Conservation (phyloP, 192 early-diverging fungal species). For the Linnemannia schmuckeri region DNA sequence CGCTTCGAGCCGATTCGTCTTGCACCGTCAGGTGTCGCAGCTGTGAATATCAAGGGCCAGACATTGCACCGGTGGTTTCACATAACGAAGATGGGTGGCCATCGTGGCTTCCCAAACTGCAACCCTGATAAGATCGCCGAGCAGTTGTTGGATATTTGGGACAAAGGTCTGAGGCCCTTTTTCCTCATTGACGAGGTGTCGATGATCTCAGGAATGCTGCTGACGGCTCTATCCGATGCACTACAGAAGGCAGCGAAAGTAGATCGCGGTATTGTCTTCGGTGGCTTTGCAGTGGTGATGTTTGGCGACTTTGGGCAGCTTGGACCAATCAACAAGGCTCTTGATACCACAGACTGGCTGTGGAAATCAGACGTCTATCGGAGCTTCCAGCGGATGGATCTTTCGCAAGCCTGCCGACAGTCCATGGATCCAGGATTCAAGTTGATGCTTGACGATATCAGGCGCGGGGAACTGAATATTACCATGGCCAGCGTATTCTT, state of each 20-base stretch:
- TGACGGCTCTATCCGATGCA: too few species aligned
- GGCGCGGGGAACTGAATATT: background rate
- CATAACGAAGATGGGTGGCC: constrained; percentile 7
- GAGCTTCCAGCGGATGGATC: constrained; percentile 13
- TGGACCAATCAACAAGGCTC: constrained; percentile 17
- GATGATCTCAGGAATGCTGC: too few species aligned
- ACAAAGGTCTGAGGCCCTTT: too few species aligned
- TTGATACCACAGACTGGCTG: constrained; percentile 20
- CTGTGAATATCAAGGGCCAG: constrained; percentile 22
- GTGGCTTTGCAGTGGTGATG: constrained; percentile 10
- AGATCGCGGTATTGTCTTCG: constrained; percentile 3
- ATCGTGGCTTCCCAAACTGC: constrained; percentile 13
- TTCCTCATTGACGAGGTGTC: too few species aligned
- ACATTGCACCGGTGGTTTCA: constrained; percentile 33
- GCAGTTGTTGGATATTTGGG: too few species aligned
- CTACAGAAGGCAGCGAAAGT: constrained; percentile 11
- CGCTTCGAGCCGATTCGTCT: constrained; percentile 7
- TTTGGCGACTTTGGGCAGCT: constrained; percentile 34
- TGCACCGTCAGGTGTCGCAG: constrained; percentile 25
- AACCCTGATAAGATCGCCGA: background rate
- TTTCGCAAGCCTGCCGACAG: constrained; percentile 18
- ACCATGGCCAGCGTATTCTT: background rate
- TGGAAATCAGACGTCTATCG: constrained; percentile 21
- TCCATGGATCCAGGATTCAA: constrained; percentile 15
- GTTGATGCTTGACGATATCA: constrained; percentile 10